These are phyloP conservation scores for Pisolithus microcarpus DNA, from an alignment of 768 basidiomycete genomes.

Conservation along the genomic window DNA sequence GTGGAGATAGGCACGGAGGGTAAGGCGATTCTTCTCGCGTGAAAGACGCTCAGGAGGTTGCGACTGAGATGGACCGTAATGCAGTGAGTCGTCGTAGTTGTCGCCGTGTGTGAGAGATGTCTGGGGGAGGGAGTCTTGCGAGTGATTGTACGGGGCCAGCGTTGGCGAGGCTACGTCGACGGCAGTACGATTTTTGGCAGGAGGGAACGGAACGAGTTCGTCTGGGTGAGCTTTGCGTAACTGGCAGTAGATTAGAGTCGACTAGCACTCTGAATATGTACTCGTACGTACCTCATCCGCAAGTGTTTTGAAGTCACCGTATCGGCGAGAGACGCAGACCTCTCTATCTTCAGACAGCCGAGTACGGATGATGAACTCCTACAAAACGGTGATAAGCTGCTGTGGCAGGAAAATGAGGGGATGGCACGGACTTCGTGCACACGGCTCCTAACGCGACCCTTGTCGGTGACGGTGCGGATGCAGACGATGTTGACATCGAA, in stretches of 20 bases:
- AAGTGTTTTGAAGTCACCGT: constrained; percentile 91
- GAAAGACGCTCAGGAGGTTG: constrained; percentile 42
- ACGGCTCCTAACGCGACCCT: constrained; percentile 77
- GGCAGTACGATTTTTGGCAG: constrained; percentile 79
- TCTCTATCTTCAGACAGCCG: constrained; percentile 64
- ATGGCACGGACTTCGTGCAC: constrained; percentile 71
- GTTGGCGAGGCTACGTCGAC: constrained; percentile 38
- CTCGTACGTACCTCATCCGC: constrained; percentile 60
- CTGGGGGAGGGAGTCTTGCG: constrained; percentile 48
- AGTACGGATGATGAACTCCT: constrained; percentile 96
- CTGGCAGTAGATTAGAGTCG: constrained; percentile 34
- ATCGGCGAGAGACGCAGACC: constrained; percentile 83
- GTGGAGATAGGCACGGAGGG: constrained; percentile 89
- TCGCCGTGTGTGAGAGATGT: constrained; percentile 62
- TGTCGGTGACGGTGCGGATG: constrained; percentile 76
- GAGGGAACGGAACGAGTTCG: constrained; percentile 73
- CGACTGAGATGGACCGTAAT: constrained; percentile 4
- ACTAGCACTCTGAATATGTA: background rate
- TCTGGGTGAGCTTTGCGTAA: constrained; percentile 83
- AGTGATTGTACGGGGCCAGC: constrained; percentile 1
- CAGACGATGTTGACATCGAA: constrained; percentile 92
- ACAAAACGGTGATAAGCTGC: constrained; percentile 3
- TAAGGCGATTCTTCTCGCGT: constrained; percentile 92
- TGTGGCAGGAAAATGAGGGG: background rate
- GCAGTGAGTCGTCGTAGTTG: constrained; percentile 42